Base-by-base conservation (phyloP, 257 asterid genomes). In the Rubia yunnanensis region DNA sequence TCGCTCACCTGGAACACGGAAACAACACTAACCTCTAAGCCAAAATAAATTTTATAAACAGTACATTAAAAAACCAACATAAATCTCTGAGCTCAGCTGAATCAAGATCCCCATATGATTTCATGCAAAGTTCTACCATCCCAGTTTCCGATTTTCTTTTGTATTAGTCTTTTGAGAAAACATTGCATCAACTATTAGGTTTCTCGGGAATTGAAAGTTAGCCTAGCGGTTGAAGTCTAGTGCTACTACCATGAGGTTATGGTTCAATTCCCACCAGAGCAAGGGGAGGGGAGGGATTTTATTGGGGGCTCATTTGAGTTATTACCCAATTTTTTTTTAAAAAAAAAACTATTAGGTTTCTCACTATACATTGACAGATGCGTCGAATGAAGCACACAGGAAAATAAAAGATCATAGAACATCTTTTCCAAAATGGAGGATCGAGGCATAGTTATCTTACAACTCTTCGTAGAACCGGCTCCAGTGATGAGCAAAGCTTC, bases 401-500 rank as follows among this genome's bases (percentile, higher is more conserved):
- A 31, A 15, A 53, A 28, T 39, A 10, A 10, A n/a, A 39, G 17
- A 39, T 39, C 48, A 39, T 39, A 10, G 48, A 39, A 3, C 48
- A 39, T 39, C 24, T 20, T 71, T 15, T 17, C 3, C 53, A 20
- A 30, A 65, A 28, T 30, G 60, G 52, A 49, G 34, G 67, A 35
- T 41, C 46, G 48, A 66, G 70, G 71, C 54, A 65, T 46, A 27
- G 49, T 18, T 63, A 72, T 77, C 96, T 91, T 88, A 91, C 98
- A 72, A 91, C 98, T 88, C 92, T 88, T 32, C 98, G 95, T 56
- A 91, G 95, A 81, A 91, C 82, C 36, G 98, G 96, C 78, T 91
- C 98, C 83, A 91, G 71, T 10, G 98, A 88, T 54, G 98, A 91
- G 82, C 98, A 91, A 46, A 91, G 95, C 74, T 91, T 91, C 76